Evolutionary conservation across 2,329 filamentous ascomycete genomes (phyloP), one percentile per base, ranked within the genome.

Genomic region (Penicillium sp.): DNA sequence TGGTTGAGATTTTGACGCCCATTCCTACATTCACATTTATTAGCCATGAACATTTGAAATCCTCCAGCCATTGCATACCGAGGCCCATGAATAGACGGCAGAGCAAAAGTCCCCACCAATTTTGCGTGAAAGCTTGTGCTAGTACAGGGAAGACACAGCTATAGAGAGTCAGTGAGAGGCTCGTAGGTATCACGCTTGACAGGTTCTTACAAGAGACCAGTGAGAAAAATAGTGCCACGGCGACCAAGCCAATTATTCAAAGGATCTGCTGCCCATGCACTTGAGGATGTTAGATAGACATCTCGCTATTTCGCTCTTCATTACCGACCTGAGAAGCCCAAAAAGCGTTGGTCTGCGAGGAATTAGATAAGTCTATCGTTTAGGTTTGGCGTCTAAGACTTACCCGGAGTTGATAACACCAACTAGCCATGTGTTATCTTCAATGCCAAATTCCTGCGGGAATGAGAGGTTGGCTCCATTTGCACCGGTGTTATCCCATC

Each of bases 401-500:
- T 43, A 72, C 43, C 62, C 71, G 44, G 74, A 64, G 54, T 81
- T 81, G 58, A 81, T 71, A 9, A 79, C 62, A 31, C 78, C 78
- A n/a, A 78, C 67, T 21, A 80, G 64, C 78, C 78, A 80, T 1
- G 53, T 60, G 11, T 60, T 57, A n/a, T 66, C 67, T n/a, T 59
- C 43, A 31, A 74, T 69, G 25, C 70, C 70, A 58, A 75, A 73
- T 23, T 66, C 71, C 25, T 63, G 26, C 14, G 76, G 77, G 52
- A 77, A 80, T 7, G 68, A 72, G 27, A 80, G 60, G 47, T 80
- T 79, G 29, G 78, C 77, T 7, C 77, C 78, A 57, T 80, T 80
- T 19, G 72, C 70, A 9, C 75, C 77, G 14, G 77, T 78, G 54
- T 79, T 75, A 63, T 78, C 76, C 77, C 76, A 78, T 23, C 71